Percentiles rank a stretch among this genome's conserved stretches.
Evolutionary conservation across 192 early-diverging fungal genomes (phyloP).

Genomic region (Coemansia reversa): DNA sequence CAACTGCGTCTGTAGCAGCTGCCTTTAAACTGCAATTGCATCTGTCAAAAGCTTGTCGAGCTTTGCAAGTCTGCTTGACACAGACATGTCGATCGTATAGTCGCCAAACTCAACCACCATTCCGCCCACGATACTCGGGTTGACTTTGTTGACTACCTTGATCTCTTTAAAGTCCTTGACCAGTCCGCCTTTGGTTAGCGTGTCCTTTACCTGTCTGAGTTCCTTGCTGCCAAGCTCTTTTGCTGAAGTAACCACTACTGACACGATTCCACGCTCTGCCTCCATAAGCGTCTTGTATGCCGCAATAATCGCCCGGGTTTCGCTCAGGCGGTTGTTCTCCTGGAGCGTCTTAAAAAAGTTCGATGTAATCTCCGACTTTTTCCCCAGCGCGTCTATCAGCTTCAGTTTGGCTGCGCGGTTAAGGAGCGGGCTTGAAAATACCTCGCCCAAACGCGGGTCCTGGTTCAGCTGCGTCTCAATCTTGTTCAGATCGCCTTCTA

Average conservation of each 20-base stretch:
- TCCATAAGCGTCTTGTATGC: slow-evolving; percentile 82
- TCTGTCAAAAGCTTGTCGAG: slow-evolving; percentile 88
- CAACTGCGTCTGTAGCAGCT: too few species aligned
- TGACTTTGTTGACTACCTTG: slow-evolving; percentile 72
- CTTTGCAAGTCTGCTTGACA: slow-evolving; percentile 92
- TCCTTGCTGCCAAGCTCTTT: slow-evolving; percentile 72
- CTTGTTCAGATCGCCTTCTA: slow-evolving; percentile 80
- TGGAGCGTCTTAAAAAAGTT: slow-evolving; percentile 91
- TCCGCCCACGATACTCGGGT: slow-evolving; percentile 91
- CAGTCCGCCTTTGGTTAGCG: slow-evolving; percentile 78
- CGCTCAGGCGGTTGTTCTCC: slow-evolving; percentile 91
- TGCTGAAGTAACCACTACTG: slow-evolving; percentile 86
- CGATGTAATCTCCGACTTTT: slow-evolving; percentile 75
- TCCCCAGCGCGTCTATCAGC: slow-evolving; percentile 66
- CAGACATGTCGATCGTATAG: slow-evolving; percentile 97
- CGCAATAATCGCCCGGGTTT: slow-evolving; percentile 77
- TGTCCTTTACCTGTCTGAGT: slow-evolving; percentile 69
- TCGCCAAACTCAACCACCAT: slow-evolving; percentile 96
- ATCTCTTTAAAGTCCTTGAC: slow-evolving; percentile 79
- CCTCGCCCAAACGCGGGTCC: slow-evolving; percentile 68
- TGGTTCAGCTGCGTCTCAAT: slow-evolving; percentile 68
- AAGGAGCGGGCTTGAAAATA: slow-evolving; percentile 85
- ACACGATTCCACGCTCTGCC: slow-evolving; percentile 85
- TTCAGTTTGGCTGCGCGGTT: slow-evolving; percentile 72
- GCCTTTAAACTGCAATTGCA: slow-evolving; percentile 38